Evolutionary conservation across 2,329 filamentous ascomycete species (phyloP).

Genomic region (Calonectria crousiana): DNA sequence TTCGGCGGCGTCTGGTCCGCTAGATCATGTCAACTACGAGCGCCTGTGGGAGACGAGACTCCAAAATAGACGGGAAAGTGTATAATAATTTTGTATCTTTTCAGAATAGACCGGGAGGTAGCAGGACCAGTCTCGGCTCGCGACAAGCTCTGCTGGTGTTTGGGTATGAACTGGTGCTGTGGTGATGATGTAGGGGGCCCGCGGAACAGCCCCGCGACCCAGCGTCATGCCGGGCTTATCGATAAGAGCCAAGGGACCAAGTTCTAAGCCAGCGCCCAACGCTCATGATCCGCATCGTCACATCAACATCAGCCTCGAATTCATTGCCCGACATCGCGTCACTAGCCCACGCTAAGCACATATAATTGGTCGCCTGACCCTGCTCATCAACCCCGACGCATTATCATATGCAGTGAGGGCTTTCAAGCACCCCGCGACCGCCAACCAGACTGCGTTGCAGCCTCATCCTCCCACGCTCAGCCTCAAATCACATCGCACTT

Average conservation of each 20-base stretch:
- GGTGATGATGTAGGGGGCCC: constrained; percentile 36
- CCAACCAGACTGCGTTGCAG: not conserved
- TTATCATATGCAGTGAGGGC: not conserved
- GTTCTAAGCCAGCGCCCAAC: constrained; percentile 31
- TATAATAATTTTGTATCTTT: constrained; percentile 27
- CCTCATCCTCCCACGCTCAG: not conserved
- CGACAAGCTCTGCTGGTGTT: constrained; percentile 2
- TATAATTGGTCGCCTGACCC: not conserved
- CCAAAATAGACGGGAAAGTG: constrained; percentile 11
- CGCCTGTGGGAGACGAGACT: not conserved
- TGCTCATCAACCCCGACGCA: not conserved
- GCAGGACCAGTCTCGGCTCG: not conserved
- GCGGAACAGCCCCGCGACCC: constrained; percentile 27
- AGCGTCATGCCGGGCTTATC: constrained; percentile 45
- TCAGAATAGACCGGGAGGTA: not conserved
- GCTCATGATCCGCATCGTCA: constrained; percentile 29
- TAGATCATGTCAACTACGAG: constrained; percentile 49
- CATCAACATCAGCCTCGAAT: constrained; percentile 27
- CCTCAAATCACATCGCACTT: constrained; percentile 13
- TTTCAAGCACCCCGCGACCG: not conserved
- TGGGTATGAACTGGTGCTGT: constrained; percentile 23
- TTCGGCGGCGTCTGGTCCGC: constrained; percentile 44
- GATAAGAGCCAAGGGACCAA: constrained; percentile 38
- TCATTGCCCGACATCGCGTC: constrained; percentile 9
- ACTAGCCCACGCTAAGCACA: not conserved